phyloP scores from a whole-genome alignment of 2,329 filamentous ascomycete species.

The Aspergillus cejpii region DNA sequence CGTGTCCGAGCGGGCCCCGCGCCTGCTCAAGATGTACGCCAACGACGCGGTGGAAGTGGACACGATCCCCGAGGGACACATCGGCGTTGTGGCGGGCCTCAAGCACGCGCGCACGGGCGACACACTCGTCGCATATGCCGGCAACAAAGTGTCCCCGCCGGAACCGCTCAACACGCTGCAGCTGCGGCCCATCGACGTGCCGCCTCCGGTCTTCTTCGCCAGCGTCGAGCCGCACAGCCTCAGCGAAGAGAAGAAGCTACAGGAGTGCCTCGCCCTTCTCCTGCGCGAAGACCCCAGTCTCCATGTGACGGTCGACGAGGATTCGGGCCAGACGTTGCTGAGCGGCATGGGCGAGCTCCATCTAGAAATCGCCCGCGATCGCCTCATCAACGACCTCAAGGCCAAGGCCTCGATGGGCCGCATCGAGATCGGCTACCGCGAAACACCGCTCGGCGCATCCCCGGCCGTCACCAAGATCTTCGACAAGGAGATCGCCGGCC shows the following conservation, averaged over 20 bases:
- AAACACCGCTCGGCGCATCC: slow-evolving; percentile 60
- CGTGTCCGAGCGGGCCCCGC: slow-evolving; percentile 69
- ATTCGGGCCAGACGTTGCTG: slow-evolving; percentile 86
- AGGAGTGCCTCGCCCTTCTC: slow-evolving; percentile 67
- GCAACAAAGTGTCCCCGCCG: slow-evolving; percentile 58
- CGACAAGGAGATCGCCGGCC: slow-evolving; percentile 74
- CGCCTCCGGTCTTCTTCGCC: slow-evolving; percentile 94
- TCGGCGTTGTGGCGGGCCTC: slow-evolving; percentile 84
- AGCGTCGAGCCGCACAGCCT: slow-evolving; percentile 76
- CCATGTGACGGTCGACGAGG: slow-evolving; percentile 74
- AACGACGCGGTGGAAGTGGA: slow-evolving; percentile 78
- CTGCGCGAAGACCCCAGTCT: slow-evolving; percentile 90
- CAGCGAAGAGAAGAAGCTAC: slow-evolving; percentile 71
- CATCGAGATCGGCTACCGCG: slow-evolving; percentile 93
- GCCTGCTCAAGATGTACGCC: slow-evolving; percentile 83
- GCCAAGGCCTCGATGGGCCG: slow-evolving; percentile 76
- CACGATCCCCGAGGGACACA: slow-evolving; percentile 76
- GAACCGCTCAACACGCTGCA: slow-evolving; percentile 67
- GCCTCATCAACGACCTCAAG: slow-evolving; percentile 82
- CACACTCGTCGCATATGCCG: slow-evolving; percentile 70
- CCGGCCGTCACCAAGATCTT: slow-evolving; percentile 56
- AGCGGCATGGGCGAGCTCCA: slow-evolving; percentile 97
- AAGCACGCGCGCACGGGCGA: slow-evolving; percentile 92
- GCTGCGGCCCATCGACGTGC: slow-evolving; percentile 78
- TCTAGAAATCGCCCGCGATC: slow-evolving; percentile 83